Base-by-base conservation (phyloP, 441 rosid genomes). In the Croton setiger region DNA sequence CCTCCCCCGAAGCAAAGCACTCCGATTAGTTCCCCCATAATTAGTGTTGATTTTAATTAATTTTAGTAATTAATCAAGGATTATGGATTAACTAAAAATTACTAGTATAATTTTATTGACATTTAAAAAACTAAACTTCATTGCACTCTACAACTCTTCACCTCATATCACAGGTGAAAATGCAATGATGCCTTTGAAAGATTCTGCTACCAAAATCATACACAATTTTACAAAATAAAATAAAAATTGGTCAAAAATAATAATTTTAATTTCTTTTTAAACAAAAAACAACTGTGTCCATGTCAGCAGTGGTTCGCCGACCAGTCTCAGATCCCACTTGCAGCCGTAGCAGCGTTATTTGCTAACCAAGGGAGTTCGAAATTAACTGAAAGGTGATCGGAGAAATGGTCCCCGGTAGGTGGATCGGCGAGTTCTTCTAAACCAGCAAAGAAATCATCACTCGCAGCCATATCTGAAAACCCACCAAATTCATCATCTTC, bases 371-470 rank as follows among this genome's bases (percentile, higher is more conserved):
- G 86, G 10, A 82, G 76, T 58, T 85, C 96, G 51, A 87, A 83
- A 70, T 73, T 85, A 21, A 84, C 80, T 62, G 91, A 83, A 21
- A 90, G 84, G 27, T 70, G 78, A 63, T 85, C 91, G 45, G 88
- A 70, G 67, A 82, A 80, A 63, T 79, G 67, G 39, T 84, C 87
- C 20, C 82, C 87, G 43, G 78, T 72, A 44, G 76, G 80, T 18
- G 72, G 71, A 56, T 74, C 79, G 21, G 80, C 74, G 12, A 89
- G 72, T 37, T 81, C 96, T 52, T 91, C 97, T 53, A 89, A 62
- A 1, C 93, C 96, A 33, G 69, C 87, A 33, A 86, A 86, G 78
- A 93, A 91, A 76, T 93, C 97, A 53, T 93, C 96, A 39, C 85
- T 81, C 21, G 80, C 80, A 15, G 81, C 90, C 76, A 80, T 77